Percentiles rank a stretch among this genome's conserved stretches.
phyloP scores from a whole-genome alignment of 495 filamentous ascomycete genomes.

The Cetradonia linearis region DNA sequence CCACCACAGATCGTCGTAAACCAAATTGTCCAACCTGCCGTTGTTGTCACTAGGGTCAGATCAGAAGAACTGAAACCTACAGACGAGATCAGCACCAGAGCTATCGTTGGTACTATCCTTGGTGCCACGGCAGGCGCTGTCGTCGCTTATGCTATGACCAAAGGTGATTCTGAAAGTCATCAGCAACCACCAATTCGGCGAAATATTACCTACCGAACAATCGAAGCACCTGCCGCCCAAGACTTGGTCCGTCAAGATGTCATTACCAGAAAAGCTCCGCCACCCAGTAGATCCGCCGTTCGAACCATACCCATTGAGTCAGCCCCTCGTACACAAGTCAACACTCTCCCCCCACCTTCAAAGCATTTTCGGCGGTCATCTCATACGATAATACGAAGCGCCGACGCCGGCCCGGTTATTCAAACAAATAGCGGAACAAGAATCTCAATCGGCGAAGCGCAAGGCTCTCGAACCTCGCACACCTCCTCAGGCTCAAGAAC shows the following conservation, averaged over 20 bases:
- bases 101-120: conserved; percentile 62
- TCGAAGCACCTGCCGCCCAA: conserved; percentile 37
- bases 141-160: conserved; percentile 61
- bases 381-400: conserved; percentile 8
- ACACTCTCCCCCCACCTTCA: conserved; percentile 23
- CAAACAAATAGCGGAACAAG: conserved; percentile 10
- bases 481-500: conserved; percentile 17
- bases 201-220: conserved; percentile 29
- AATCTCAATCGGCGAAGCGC: conserved; percentile 9
- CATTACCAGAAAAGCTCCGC: conserved; percentile 32
- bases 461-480: conserved; percentile 21
- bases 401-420: conserved; percentile 13
- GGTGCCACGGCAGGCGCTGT: conserved; percentile 69
- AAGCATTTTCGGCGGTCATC: conserved; percentile 19
- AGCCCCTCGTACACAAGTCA: conserved; percentile 23
- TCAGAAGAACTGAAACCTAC: conserved; percentile 28
- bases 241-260: conserved; percentile 29
- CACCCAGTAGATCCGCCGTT: conserved; percentile 29
- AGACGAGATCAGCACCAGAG: conserved; percentile 35
- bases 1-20: conserved; percentile 29
- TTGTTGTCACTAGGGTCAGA: conserved; percentile 27
- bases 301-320: conserved; percentile 35
- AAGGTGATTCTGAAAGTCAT: conserved; percentile 38
- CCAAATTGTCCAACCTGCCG: conserved; percentile 27
- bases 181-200: conserved; percentile 26